Evolutionary conservation across 1,139 yeast genomes (phyloP), one percentile per base, ranked within the genome.

Genomic region (Nakaseomyces bracarensis): DNA sequence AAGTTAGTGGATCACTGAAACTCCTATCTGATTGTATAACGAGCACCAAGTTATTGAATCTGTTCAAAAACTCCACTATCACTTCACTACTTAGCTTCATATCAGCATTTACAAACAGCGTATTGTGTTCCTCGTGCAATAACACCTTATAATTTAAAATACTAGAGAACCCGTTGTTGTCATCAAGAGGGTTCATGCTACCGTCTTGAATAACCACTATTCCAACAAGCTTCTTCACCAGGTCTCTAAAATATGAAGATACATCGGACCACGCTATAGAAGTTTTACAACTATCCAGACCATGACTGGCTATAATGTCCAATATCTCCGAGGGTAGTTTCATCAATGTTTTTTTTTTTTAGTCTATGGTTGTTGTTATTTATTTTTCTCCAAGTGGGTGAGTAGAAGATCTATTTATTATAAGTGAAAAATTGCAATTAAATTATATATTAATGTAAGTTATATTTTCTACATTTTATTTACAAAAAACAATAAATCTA

Each of bases 201-300:
- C 51, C 51, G 39, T 48, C 51, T 35, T 42, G 42, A 7, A 48
- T 14, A 10, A 48, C 46, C 13, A 48, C 31, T 13, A 48, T 38
- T 16, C 52, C 52, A 13, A 49, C 36, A 10, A 38, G 41, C 13
- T 30, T 27, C 13, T 39, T 43, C 23, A 49, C 43, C n/a, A 44
- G 25, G 21, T 42, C 45, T 36, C 41, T 43, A 29, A 43, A 49
- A 37, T 35, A 39, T 10, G 39, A 27, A 4, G 47, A 48, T 15
- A 49, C 43, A n/a, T 46, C 44, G 6, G 46, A 43, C 51, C 52
- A 49, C 10, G 52, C 33, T 16, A 48, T 42, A 22, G 48, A 41
- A 7, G 51, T 48, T 37, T 30, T 44, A 18, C 47, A 46, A 31
- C 51, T 46, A 19, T 46, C 46, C 25, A 45, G 39, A 19, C 46